phyloP scores from a whole-genome alignment of 1,139 yeast genomes.

The Williopsis jadinii region DNA sequence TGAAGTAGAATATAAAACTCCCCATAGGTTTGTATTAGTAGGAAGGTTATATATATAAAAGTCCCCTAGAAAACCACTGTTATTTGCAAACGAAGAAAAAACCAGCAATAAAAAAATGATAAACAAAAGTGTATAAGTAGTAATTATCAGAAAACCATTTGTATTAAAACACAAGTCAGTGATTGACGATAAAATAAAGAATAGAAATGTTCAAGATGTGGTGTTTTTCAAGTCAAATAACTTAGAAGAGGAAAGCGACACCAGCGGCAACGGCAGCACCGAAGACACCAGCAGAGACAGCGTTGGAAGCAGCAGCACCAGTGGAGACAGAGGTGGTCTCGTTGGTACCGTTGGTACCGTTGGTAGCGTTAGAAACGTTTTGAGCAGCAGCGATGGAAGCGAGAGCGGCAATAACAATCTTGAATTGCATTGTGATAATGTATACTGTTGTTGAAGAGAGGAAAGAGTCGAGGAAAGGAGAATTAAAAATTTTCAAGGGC shows the following conservation, averaged over 20 bases:
- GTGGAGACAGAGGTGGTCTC: conserved; percentile 32
- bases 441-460: background rate
- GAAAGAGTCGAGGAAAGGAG: background rate
- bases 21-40: no score
- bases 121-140: no score
- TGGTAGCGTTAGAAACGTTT: conserved; percentile 32
- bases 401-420: conserved; percentile 41
- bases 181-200: no score
- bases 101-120: no score
- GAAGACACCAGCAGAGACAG: conserved; percentile 53
- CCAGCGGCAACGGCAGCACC: conserved; percentile 76
- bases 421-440: conserved; percentile 47
- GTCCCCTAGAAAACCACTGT: conserved; percentile 4
- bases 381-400: conserved; percentile 43
- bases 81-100: background rate
- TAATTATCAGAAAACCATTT: no score
- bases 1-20: no score
- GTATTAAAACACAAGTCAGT: no score
- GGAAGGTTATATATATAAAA: no score
- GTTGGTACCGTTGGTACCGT: conserved; percentile 31
- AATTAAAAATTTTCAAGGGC: conserved; percentile 1
- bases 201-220: conserved; percentile 1
- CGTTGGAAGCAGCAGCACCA: conserved; percentile 49
- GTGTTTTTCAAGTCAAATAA: conserved; percentile 6
- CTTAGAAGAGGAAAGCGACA: conserved; percentile 60